A percentile compares a stretch with the other conserved stretches of the same genome.
phyloP scores from a whole-genome alignment of 768 basidiomycete species.

The Suillus spraguei region DNA sequence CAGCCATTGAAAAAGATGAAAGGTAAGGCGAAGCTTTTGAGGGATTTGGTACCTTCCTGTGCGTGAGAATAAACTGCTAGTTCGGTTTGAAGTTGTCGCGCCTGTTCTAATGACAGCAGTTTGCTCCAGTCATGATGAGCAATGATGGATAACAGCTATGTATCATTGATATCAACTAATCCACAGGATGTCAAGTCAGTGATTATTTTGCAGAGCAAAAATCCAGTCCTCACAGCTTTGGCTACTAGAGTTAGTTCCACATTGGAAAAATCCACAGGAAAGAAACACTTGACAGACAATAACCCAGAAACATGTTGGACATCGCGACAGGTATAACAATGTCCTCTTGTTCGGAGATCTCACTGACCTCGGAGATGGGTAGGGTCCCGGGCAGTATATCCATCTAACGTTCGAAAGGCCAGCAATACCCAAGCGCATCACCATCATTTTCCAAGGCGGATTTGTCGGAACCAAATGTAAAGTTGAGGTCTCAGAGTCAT shows the following conservation, averaged over 20 bases:
- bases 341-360: conserved; percentile 6
- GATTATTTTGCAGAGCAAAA: conserved; percentile 40
- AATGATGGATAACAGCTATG: conserved; percentile 26
- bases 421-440: conserved; percentile 58
- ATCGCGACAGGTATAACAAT: conserved; percentile 63
- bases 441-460: conserved; percentile 82
- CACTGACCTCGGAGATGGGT: conserved; percentile 12
- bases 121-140: neutral
- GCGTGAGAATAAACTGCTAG: conserved; percentile 1
- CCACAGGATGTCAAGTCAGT: conserved; percentile 36
- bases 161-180: conserved; percentile 21
- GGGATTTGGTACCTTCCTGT: neutral
- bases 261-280: conserved; percentile 71
- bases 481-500: conserved; percentile 42
- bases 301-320: conserved; percentile 86
- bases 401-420: conserved; percentile 57
- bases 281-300: conserved; percentile 68
- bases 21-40: neutral
- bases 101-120: neutral
- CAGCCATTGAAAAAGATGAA: conserved; percentile 4
- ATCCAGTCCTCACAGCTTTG: conserved; percentile 11
- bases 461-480: conserved; percentile 75
- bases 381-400: conserved; percentile 81
- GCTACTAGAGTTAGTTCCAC: conserved; percentile 73
- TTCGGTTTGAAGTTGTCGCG: neutral